Evolutionary conservation across 768 basidiomycete species (phyloP).

Genomic region (Suillus hirtellus): DNA sequence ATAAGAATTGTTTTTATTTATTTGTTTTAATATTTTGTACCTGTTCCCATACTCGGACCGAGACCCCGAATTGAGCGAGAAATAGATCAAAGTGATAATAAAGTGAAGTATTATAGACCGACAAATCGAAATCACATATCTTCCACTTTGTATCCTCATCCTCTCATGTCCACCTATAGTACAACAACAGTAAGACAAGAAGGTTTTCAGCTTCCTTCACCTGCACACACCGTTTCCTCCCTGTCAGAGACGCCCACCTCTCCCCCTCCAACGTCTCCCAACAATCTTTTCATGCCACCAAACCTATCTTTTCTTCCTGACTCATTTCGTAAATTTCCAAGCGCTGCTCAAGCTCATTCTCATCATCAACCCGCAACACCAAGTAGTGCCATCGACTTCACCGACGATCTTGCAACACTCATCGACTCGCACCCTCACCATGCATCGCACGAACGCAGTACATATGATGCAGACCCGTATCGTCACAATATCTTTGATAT

Average conservation of each 20-base stretch:
- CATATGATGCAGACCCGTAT: constrained; percentile 45
- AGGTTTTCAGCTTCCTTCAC: constrained; percentile 67
- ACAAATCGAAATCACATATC: neutral
- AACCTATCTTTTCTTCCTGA: constrained; percentile 51
- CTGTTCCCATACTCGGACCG: constrained; percentile 34
- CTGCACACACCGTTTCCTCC: constrained; percentile 33
- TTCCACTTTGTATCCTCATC: neutral
- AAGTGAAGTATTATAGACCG: constrained; percentile 7
- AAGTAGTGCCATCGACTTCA: constrained; percentile 49
- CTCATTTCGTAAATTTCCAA: constrained; percentile 54
- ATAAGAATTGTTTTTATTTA: constrained; percentile 1
- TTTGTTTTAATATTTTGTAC: neutral
- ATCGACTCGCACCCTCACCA: constrained; percentile 41
- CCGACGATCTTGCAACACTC: constrained; percentile 67
- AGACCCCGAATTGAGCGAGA: constrained; percentile 26
- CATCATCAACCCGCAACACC: constrained; percentile 18
- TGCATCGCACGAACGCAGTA: constrained; percentile 43
- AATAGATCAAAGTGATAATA: constrained; percentile 1
- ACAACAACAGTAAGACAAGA: constrained; percentile 55
- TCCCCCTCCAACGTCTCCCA: constrained; percentile 29
- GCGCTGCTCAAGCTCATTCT: constrained; percentile 18
- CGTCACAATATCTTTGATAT: constrained; percentile 66
- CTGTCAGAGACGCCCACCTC: constrained; percentile 23
- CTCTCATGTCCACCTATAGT: constrained; percentile 28
- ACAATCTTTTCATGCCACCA: constrained; percentile 46